These are phyloP conservation scores for Drechslerella stenobrocha DNA, from an alignment of 2,329 filamentous ascomycete genomes.

Conservation along the genomic window DNA sequence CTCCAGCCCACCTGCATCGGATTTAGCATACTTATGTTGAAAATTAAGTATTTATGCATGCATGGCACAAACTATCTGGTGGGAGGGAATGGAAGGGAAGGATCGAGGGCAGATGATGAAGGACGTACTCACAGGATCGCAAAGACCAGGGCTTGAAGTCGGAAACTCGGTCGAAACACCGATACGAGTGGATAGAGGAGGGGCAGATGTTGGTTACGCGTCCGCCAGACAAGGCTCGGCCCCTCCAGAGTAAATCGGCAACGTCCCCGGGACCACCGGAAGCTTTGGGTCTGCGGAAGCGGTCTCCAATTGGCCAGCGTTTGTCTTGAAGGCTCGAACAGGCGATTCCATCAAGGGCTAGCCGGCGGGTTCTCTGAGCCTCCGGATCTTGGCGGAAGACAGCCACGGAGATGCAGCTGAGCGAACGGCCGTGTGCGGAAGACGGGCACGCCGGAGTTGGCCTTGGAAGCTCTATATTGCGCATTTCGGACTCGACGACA, in stretches of 20 bases:
- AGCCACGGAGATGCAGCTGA: not conserved
- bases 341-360: not conserved
- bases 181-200: no score
- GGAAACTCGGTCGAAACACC: not conserved
- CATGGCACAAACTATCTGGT: not conserved
- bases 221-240: no score
- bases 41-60: slow-evolving; percentile 3
- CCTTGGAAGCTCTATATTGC: slow-evolving; percentile 5
- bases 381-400: not conserved
- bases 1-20: slow-evolving; percentile 5
- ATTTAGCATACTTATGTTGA: slow-evolving; percentile 3
- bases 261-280: slow-evolving; percentile 3
- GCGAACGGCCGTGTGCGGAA: not conserved
- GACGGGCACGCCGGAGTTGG: not conserved
- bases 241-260: not conserved
- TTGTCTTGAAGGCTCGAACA: not conserved
- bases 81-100: not conserved
- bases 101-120: not conserved
- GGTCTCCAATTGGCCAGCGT: slow-evolving; percentile 12
- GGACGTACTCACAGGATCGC: no score
- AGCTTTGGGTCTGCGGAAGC: slow-evolving; percentile 11
- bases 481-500: slow-evolving; percentile 1
- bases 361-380: not conserved
- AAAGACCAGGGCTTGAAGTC: no score
- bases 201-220: no score